Conservation (phyloP, 345 rosid species). For the Eucalyptus cloeziana region DNA sequence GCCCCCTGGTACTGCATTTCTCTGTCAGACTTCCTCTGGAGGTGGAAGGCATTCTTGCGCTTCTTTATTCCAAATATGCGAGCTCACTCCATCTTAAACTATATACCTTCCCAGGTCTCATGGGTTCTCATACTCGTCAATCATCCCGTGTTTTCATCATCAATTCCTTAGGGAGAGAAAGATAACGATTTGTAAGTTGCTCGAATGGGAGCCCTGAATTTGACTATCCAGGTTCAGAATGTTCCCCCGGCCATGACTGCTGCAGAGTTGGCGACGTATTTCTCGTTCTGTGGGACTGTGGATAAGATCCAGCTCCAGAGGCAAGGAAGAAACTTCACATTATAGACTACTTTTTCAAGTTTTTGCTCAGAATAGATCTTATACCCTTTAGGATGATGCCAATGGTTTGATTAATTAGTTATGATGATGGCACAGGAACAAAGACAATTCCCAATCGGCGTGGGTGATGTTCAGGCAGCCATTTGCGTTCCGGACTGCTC, state of each 20-base stretch:
- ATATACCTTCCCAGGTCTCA: not conserved
- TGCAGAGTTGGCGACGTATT: slow-evolving; percentile 9
- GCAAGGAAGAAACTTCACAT: not conserved
- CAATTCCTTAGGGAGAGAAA: not conserved
- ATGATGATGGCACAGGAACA: not conserved
- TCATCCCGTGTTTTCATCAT: not conserved
- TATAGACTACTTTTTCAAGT: not conserved
- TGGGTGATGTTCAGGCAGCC: slow-evolving; percentile 20
- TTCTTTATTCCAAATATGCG: not conserved
- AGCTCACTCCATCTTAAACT: not conserved
- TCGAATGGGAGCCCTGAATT: not conserved
- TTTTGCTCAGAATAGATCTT: not conserved
- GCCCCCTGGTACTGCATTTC: not conserved
- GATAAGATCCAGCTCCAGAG: slow-evolving; percentile 11
- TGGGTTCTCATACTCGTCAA: not conserved
- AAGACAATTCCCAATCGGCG: slow-evolving; percentile 4
- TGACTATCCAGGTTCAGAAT: slow-evolving; percentile 16
- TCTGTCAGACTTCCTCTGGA: not conserved
- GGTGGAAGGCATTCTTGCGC: not conserved
- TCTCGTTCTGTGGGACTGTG: slow-evolving; percentile 33
- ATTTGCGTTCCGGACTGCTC: slow-evolving; percentile 20
- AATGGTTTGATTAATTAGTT: not conserved
- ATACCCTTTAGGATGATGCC: not conserved
- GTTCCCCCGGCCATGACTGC: slow-evolving; percentile 8
- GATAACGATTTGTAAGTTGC: not conserved